Conservation (phyloP, 2,329 filamentous ascomycete genomes). For the Colletotrichum euphorbiae region DNA sequence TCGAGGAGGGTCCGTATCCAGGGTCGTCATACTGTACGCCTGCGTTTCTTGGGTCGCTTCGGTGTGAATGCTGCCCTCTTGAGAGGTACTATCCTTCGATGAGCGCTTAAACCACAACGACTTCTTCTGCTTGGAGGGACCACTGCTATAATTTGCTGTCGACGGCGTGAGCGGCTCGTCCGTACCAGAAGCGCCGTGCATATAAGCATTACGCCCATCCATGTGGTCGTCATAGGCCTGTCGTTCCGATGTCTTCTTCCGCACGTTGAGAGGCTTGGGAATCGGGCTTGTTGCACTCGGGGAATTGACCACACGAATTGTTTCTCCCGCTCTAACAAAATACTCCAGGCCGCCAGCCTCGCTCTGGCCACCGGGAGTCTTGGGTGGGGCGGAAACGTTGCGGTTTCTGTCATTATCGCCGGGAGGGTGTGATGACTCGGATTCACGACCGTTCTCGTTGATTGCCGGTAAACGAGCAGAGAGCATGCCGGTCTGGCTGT, state of each 20-base stretch:
- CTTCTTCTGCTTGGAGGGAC: constrained; percentile 56
- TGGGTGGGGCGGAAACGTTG: constrained; percentile 60
- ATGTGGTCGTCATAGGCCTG: neutral
- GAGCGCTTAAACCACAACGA: constrained; percentile 64
- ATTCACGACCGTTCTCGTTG: constrained; percentile 53
- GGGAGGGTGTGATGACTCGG: constrained; percentile 8
- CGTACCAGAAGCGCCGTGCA: constrained; percentile 39
- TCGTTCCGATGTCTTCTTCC: constrained; percentile 50
- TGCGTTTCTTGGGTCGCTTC: constrained; percentile 34
- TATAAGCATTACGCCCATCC: constrained; percentile 45
- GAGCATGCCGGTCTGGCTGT: constrained; percentile 54
- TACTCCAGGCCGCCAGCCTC: constrained; percentile 57
- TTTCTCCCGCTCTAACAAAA: constrained; percentile 60
- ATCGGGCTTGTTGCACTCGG: constrained; percentile 52
- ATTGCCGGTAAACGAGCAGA: constrained; percentile 61
- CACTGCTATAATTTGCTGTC: constrained; percentile 38
- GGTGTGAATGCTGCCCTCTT: constrained; percentile 38
- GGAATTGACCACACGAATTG: constrained; percentile 67
- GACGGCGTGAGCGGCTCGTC: constrained; percentile 42
- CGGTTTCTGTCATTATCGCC: constrained; percentile 51
- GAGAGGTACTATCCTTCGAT: constrained; percentile 52
- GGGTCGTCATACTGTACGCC: constrained; percentile 36
- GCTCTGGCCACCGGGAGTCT: constrained; percentile 40
- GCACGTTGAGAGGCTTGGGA: constrained; percentile 55
- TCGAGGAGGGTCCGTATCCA: constrained; percentile 37